These are phyloP conservation scores for Coprinopsis sp. DNA, from an alignment of 768 basidiomycete genomes.

Conservation along the genomic window DNA sequence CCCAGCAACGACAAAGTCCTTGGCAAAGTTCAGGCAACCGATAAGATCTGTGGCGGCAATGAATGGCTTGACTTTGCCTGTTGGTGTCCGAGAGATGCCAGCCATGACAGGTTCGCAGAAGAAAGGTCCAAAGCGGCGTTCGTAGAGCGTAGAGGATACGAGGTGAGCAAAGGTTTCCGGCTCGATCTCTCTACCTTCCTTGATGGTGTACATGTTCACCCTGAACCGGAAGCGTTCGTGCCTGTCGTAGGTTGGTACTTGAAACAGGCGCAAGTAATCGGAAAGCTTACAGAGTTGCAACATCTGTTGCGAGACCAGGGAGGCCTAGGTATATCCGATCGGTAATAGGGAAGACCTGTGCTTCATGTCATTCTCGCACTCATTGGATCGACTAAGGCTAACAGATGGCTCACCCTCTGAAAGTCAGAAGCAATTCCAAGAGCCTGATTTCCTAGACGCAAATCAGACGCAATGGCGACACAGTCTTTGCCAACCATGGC, in stretches of 20 bases:
- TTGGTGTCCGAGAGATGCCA: conserved; percentile 71
- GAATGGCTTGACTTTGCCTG: conserved; percentile 79
- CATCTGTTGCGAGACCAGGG: conserved; percentile 90
- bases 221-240: conserved; percentile 89
- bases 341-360: conserved; percentile 88
- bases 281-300: conserved; percentile 73
- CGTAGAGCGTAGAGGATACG: conserved; percentile 92
- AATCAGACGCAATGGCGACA: conserved; percentile 95
- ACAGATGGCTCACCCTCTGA: conserved; percentile 67
- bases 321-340: conserved; percentile 90
- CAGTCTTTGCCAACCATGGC: conserved; percentile 99
- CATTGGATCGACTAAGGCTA: not conserved
- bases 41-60: conserved; percentile 95
- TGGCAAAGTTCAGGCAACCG: conserved; percentile 88
- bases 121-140: conserved; percentile 93
- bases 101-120: conserved; percentile 97
- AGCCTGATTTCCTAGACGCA: conserved; percentile 85
- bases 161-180: conserved; percentile 96
- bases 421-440: conserved; percentile 88
- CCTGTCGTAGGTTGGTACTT: conserved; percentile 35
- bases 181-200: conserved; percentile 95
- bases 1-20: conserved; percentile 96
- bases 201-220: conserved; percentile 99
- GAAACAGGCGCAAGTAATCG: conserved; percentile 5
- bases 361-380: conserved; percentile 13